Evolutionary conservation across 2,329 filamentous ascomycete species (phyloP), one percentile per base, ranked within the genome.

Genomic region (Fusarium poae): DNA sequence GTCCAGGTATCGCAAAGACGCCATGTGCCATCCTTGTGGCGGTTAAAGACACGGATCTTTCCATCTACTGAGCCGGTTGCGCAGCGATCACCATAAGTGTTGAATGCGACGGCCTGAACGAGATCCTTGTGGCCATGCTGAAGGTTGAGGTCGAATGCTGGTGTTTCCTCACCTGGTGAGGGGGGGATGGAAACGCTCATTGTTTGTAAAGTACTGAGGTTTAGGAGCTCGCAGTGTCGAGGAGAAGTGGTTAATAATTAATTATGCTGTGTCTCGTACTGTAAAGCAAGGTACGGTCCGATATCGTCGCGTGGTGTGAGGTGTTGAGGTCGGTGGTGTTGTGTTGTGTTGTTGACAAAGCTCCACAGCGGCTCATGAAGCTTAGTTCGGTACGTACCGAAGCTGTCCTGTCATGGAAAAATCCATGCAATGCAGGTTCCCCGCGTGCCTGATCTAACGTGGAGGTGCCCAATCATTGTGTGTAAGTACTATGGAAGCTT

Each of bases 61-160:
- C 97, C 95, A 79, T 98, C 95, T 20, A 95, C 92, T 20, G 93
- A 96, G 34, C 93, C 94, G 4, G 94, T 96, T 42, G 94, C 92
- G 83, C 95, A 94, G 72, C 94, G 92, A 74, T 93, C 94, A 72
- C 94, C 95, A 78, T 97, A 97, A 71, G 90, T 90, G 79, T 97
- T 97, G 85, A 97, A 97, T 71, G 93, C 91, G 65, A 95, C 90
- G 57, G 93, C 91, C 69, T 94, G 90, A 52, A 97, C 92, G 44
- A 96, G 85, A 77, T 97, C 92, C 74, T 89, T 88, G 79, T 94
- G 91, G 72, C 90, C 90, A 77, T 93, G 89, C 64, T 89, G 87
- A 74, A 93, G 86, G 72, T 92, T 88, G 65, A 86, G 80, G 62
- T 88, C 84, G 69, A 88, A 86, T 46, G 79, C 78, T 27, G 81